Base-by-base conservation (phyloP, 2,329 filamentous ascomycete species). In the Blastomyces parvus region DNA sequence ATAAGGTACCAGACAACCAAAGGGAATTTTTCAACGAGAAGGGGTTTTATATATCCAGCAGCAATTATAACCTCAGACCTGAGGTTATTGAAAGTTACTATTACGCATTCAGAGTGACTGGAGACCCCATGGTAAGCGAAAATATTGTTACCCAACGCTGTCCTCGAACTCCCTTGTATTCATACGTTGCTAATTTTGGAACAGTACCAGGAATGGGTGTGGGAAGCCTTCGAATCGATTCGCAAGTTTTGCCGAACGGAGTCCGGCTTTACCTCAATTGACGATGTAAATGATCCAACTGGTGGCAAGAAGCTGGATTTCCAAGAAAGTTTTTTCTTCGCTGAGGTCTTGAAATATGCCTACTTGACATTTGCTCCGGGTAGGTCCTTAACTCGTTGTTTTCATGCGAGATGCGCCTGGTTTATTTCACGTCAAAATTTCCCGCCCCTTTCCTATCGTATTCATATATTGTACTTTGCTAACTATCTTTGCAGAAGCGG, bases 261-360 rank as follows among this genome's bases (percentile, higher is more conserved):
- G 7, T 86, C 83, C 27, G 91, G 88, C 8, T 95, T 86, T 75
- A 83, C 83, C 14, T 81, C 83, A 38, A 78, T 95, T 62, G 73
- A 69, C 0, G 75, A 95, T 71, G 89, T 95, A 56, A 90, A 88
- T 68, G 77, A 75, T 2, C 69, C 71, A 3, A 80, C 79, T 38
- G 89, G 89, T 11, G 88, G 88, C 0, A 74, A 76, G 0, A 85
- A 82, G 64, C 74, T 76, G 52, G 84, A 96, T 73, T 87, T 88
- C 73, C 88, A 93, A 80, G 90, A 96, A 77, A 92, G 88, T 70
- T 96, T 94, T 78, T 87, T 89, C 79, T 91, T 95, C 74, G 90
- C 91, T 0, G 91, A 96, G 79, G 88, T 91, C 66, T 73, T 96
- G 74, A 96, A 96, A 81, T 95, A 95, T 74, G 79, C 83, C 63